Evolutionary conservation across 2,329 filamentous ascomycete genomes (phyloP).

Genomic region (Trichoderma koningii): DNA sequence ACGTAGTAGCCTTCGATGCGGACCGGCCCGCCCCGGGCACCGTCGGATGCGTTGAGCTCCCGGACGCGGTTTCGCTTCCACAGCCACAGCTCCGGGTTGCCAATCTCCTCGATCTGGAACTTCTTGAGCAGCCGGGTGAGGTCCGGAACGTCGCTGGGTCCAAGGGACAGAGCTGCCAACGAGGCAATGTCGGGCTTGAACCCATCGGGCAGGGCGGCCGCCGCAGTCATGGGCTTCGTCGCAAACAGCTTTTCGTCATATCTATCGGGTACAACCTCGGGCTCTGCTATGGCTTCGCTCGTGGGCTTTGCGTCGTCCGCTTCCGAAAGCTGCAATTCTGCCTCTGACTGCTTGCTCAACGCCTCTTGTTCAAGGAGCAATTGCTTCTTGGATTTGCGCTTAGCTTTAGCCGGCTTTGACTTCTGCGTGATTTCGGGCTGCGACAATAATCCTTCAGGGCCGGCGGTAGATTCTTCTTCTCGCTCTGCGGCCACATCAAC

Average conservation of each 20-base stretch:
- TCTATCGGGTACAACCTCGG: slow-evolving; percentile 51
- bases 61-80: slow-evolving; percentile 60
- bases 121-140: slow-evolving; percentile 51
- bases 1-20: slow-evolving; percentile 73
- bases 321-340: slow-evolving; percentile 40
- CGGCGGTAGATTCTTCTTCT: slow-evolving; percentile 45
- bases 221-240: slow-evolving; percentile 47
- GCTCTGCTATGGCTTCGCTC: slow-evolving; percentile 27
- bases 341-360: slow-evolving; percentile 58
- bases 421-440: slow-evolving; percentile 53
- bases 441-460: slow-evolving; percentile 51
- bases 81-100: slow-evolving; percentile 56
- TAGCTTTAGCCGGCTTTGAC: slow-evolving; percentile 59
- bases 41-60: slow-evolving; percentile 52
- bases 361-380: slow-evolving; percentile 68
- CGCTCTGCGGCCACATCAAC: slow-evolving; percentile 48
- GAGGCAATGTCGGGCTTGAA: slow-evolving; percentile 51
- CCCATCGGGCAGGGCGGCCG: slow-evolving; percentile 48
- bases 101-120: slow-evolving; percentile 48
- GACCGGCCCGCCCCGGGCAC: slow-evolving; percentile 39
- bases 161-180: slow-evolving; percentile 49
- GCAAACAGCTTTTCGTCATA: slow-evolving; percentile 53
- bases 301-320: slow-evolving; percentile 48
- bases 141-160: slow-evolving; percentile 52
- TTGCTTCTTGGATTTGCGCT: slow-evolving; percentile 80